phyloP scores from a whole-genome alignment of 1,284 basidiomycete genomes.

The Cystobasidiaceae sp. region DNA sequence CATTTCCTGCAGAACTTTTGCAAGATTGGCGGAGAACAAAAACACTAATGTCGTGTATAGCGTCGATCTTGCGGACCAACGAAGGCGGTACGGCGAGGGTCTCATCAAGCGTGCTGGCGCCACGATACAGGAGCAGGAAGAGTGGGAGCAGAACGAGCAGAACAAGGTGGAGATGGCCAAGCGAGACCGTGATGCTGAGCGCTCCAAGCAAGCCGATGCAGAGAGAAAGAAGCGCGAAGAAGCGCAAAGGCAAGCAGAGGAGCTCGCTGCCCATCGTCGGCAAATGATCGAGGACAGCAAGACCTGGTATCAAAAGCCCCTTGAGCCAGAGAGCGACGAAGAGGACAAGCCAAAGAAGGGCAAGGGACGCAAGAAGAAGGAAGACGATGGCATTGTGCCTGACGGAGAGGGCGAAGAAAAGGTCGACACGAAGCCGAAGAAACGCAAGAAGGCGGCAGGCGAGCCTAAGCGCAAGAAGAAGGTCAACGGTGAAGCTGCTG shows the following conservation, averaged over 20 bases:
- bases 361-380: slow-evolving; percentile 52
- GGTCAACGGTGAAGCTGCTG: background rate
- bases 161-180: slow-evolving; percentile 49
- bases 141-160: slow-evolving; percentile 66
- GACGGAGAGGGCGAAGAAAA: slow-evolving; percentile 28
- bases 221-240: slow-evolving; percentile 48
- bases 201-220: slow-evolving; percentile 44
- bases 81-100: slow-evolving; percentile 77
- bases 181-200: slow-evolving; percentile 59
- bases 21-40: slow-evolving; percentile 67
- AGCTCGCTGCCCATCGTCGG: slow-evolving; percentile 64
- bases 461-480: slow-evolving; percentile 30
- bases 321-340: slow-evolving; percentile 63
- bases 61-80: slow-evolving; percentile 76
- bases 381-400: slow-evolving; percentile 34
- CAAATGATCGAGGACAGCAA: slow-evolving; percentile 70
- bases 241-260: slow-evolving; percentile 62
- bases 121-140: slow-evolving; percentile 58
- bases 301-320: slow-evolving; percentile 64
- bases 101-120: slow-evolving; percentile 76
- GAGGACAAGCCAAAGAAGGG: slow-evolving; percentile 60
- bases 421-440: slow-evolving; percentile 1
- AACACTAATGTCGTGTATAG: slow-evolving; percentile 71
- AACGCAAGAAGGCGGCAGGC: no score
- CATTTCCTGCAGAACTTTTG: slow-evolving; percentile 62